Evolutionary conservation across 2,329 filamentous ascomycete species (phyloP).

Genomic region (Trichoderma brevicompactum): DNA sequence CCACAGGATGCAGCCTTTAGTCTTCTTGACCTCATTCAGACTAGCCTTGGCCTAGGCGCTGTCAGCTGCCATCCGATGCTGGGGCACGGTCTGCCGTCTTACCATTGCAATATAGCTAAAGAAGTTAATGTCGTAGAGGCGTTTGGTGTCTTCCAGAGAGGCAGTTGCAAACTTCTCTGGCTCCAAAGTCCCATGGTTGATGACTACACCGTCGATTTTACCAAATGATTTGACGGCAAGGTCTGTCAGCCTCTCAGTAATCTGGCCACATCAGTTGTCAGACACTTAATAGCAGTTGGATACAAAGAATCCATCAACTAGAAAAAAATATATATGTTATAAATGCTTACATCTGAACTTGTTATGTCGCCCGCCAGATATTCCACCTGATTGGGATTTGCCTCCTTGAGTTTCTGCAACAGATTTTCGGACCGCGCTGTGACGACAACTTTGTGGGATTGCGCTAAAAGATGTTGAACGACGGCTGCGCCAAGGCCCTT

Average conservation of each 20-base stretch:
- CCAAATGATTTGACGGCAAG: slow-evolving; percentile 70
- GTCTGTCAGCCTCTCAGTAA: slow-evolving; percentile 65
- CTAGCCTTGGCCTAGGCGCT: slow-evolving; percentile 66
- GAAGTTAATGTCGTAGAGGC: slow-evolving; percentile 80
- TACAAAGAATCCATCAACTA: no score
- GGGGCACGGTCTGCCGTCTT: slow-evolving; percentile 37
- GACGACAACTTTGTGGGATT: slow-evolving; percentile 62
- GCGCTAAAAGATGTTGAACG: slow-evolving; percentile 54
- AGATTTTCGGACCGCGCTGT: slow-evolving; percentile 58
- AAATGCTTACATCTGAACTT: slow-evolving; percentile 50
- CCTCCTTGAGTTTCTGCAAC: slow-evolving; percentile 55
- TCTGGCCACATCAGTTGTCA: slow-evolving; percentile 40
- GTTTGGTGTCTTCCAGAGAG: slow-evolving; percentile 74
- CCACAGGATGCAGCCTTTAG: slow-evolving; percentile 74
- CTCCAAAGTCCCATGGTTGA: slow-evolving; percentile 86
- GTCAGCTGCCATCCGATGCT: slow-evolving; percentile 25
- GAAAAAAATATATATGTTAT: not conserved
- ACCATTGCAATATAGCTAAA: slow-evolving; percentile 82
- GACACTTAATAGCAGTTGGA: not conserved
- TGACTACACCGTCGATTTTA: slow-evolving; percentile 75
- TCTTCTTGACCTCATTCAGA: slow-evolving; percentile 68
- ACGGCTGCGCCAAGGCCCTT: slow-evolving; percentile 65
- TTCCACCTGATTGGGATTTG: slow-evolving; percentile 58
- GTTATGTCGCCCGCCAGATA: slow-evolving; percentile 61
- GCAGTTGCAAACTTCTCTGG: slow-evolving; percentile 73